Evolutionary conservation across 2,329 filamentous ascomycete species (phyloP).

Genomic region (Trichoderma oligosporum): DNA sequence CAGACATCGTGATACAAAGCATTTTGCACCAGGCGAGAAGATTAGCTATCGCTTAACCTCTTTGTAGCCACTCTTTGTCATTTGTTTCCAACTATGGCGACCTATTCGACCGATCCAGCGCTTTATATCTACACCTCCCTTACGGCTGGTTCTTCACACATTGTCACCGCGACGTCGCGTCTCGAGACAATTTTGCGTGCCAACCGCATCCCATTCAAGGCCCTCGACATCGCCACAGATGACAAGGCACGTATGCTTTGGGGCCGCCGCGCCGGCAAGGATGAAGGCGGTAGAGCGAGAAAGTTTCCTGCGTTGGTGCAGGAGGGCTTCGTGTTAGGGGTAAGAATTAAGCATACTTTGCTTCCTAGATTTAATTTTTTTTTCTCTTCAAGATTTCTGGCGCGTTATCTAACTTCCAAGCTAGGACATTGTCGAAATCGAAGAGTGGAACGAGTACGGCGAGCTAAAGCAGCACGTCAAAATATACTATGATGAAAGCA

Average conservation of each 20-base stretch:
- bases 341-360: conserved; percentile 47
- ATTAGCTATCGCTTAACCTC: conserved; percentile 5
- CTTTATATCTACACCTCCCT: conserved; percentile 96
- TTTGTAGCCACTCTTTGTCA: neutral
- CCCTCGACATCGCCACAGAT: conserved; percentile 86
- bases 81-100: conserved; percentile 32
- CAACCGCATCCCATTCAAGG: conserved; percentile 90
- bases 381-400: neutral
- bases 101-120: conserved; percentile 59
- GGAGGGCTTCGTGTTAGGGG: conserved; percentile 77
- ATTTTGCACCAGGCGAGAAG: neutral
- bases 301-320: conserved; percentile 89
- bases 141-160: conserved; percentile 91
- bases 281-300: conserved; percentile 55
- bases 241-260: conserved; percentile 85
- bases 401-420: neutral
- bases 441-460: conserved; percentile 99
- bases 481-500: conserved; percentile 61
- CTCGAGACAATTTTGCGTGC: conserved; percentile 95
- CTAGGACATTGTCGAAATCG: conserved; percentile 87
- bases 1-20: neutral
- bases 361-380: too few relatives aligned
- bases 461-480: conserved; percentile 84
- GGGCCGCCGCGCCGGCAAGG: conserved; percentile 76
- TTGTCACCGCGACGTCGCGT: conserved; percentile 91